Conservation (phyloP, 2,329 filamentous ascomycete genomes). For the Parastagonospora avenae region DNA sequence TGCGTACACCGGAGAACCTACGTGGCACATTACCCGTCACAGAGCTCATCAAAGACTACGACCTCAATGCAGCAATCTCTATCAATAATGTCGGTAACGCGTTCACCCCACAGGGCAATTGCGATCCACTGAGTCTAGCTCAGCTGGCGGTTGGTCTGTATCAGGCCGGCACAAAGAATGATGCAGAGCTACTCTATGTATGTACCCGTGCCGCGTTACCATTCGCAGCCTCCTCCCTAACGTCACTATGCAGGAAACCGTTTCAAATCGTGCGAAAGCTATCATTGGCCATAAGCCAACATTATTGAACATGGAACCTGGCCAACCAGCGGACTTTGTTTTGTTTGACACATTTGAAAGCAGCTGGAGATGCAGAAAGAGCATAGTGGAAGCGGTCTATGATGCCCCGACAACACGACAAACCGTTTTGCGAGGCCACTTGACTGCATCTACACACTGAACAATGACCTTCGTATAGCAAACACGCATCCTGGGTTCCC, state of each 20-base stretch:
- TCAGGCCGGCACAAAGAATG: constrained; percentile 65
- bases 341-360: constrained; percentile 46
- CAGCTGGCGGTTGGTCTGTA: constrained; percentile 67
- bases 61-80: constrained; percentile 64
- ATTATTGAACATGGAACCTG: constrained; percentile 37
- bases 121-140: constrained; percentile 63
- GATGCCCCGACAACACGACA: constrained; percentile 44
- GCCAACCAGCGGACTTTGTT: constrained; percentile 51
- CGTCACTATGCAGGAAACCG: constrained; percentile 50
- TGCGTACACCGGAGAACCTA: constrained; percentile 55
- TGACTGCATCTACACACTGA: constrained; percentile 13
- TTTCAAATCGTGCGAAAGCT: constrained; percentile 52
- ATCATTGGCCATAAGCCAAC: constrained; percentile 48
- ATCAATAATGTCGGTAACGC: constrained; percentile 78
- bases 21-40: constrained; percentile 68
- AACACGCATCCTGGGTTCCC: too few relatives aligned
- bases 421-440: constrained; percentile 35
- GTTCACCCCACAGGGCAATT: constrained; percentile 72
- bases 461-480: too few relatives aligned
- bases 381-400: constrained; percentile 52
- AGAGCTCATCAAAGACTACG: constrained; percentile 63
- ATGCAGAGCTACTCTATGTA: constrained; percentile 64
- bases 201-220: constrained; percentile 31
- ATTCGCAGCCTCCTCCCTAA: constrained; percentile 13
- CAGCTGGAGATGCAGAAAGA: constrained; percentile 50